Conservation (phyloP, 164 flowering plant genomes). For the Stephania yunnanensis region DNA sequence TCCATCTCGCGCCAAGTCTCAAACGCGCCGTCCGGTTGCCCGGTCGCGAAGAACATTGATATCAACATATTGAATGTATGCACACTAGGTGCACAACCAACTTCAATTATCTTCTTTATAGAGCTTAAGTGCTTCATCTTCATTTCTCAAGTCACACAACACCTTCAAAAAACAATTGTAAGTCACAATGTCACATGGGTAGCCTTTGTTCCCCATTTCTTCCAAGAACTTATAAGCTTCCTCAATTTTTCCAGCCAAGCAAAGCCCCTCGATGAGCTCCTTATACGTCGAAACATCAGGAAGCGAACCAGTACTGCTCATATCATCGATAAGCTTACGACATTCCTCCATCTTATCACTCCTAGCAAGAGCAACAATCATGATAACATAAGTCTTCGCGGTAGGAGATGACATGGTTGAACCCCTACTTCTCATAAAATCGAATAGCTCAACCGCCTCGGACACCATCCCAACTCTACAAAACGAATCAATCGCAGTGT, state of each 20-base stretch:
- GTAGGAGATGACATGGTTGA: conserved; percentile 80
- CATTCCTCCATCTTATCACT: conserved; percentile 65
- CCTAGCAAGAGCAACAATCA: conserved; percentile 69
- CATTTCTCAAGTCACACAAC: conserved; percentile 68
- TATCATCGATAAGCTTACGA: conserved; percentile 49
- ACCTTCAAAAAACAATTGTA: conserved; percentile 90
- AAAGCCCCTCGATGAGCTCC: conserved; percentile 85
- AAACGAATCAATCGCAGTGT: conserved; percentile 69
- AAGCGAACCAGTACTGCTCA: conserved; percentile 75
- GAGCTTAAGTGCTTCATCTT: conserved; percentile 62
- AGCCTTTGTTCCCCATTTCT: conserved; percentile 85
- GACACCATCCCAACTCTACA: conserved; percentile 74
- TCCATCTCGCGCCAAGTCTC: conserved; percentile 88
- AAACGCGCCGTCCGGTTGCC: conserved; percentile 68
- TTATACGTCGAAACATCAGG: conserved; percentile 93
- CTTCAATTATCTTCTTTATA: conserved; percentile 56
- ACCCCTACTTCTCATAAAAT: conserved; percentile 76
- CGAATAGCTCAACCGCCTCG: conserved; percentile 65
- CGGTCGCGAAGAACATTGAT: conserved; percentile 61
- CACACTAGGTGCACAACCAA: conserved; percentile 76
- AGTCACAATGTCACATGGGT: conserved; percentile 89
- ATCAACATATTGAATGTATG: conserved; percentile 88
- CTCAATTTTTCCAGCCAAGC: conserved; percentile 58
- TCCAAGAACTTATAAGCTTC: conserved; percentile 79
- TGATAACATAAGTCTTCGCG: conserved; percentile 70